Percentiles rank a stretch among this genome's conserved stretches.
phyloP scores from a whole-genome alignment of 768 basidiomycete genomes.

The Lepiota brunneoincarnata region DNA sequence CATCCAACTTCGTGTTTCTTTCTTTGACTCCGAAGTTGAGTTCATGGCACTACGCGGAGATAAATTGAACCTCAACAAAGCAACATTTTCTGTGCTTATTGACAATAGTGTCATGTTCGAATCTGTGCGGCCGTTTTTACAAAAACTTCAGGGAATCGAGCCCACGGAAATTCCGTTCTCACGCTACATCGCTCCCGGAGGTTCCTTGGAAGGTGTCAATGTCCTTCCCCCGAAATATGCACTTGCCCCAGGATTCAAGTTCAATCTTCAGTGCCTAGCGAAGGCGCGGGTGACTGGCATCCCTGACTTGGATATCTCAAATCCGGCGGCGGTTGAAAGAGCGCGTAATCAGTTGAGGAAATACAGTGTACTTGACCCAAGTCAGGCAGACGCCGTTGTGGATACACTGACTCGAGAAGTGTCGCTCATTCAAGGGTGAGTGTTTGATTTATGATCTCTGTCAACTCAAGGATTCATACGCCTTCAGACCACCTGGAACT shows the following conservation, averaged over 20 bases:
- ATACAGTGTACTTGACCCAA: conserved; percentile 59
- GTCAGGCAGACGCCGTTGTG: conserved; percentile 70
- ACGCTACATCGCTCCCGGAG: conserved; percentile 44
- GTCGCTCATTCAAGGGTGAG: conserved; percentile 69
- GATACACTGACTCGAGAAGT: conserved; percentile 59
- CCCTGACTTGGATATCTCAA: conserved; percentile 37
- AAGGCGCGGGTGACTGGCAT: conserved; percentile 31
- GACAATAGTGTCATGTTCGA: conserved; percentile 70
- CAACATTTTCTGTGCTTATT: conserved; percentile 37
- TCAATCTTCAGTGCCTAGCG: conserved; percentile 54
- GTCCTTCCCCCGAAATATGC: conserved; percentile 58
- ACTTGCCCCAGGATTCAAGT: conserved; percentile 49
- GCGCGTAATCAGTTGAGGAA: conserved; percentile 43
- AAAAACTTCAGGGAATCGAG: conserved; percentile 49
- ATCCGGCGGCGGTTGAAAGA: conserved; percentile 39
- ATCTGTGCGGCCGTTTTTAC: conserved; percentile 64
- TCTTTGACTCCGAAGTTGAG: conserved; percentile 62
- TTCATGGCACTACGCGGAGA: conserved; percentile 35
- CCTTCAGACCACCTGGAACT: conserved; percentile 67
- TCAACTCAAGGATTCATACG: background rate
- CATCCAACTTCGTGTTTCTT: conserved; percentile 49
- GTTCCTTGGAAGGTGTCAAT: conserved; percentile 27
- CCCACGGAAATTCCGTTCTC: conserved; percentile 58
- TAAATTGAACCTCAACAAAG: conserved; percentile 18
- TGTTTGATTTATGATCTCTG: background rate